Conservation (phyloP, 768 basidiomycete genomes). For the Chalciporus chontae region DNA sequence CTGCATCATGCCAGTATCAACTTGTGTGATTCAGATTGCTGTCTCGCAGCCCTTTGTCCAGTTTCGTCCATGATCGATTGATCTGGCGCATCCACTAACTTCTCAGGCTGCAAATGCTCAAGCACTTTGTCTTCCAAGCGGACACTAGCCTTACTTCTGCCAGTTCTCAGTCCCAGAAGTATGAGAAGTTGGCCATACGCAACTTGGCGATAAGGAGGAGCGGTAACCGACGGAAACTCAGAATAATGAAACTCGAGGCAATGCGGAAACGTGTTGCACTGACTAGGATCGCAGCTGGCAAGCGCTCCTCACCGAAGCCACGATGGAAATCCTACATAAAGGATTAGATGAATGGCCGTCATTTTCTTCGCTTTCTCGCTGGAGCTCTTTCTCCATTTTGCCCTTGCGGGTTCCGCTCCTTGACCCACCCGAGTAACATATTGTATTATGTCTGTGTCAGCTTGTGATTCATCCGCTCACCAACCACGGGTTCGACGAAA, state of each 20-base stretch:
- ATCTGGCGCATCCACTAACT: not conserved
- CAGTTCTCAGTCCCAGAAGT: constrained; percentile 16
- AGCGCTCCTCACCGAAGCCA: constrained; percentile 33
- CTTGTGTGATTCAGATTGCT: not conserved
- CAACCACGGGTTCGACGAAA: constrained; percentile 43
- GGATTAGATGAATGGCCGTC: constrained; percentile 9
- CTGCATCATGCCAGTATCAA: not conserved
- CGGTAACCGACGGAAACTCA: constrained; percentile 31
- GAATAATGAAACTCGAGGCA: constrained; percentile 22
- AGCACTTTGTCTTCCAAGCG: not conserved
- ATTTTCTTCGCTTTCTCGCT: constrained; percentile 15
- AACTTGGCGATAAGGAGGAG: constrained; percentile 25
- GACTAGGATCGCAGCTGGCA: constrained; percentile 20
- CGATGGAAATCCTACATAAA: constrained; percentile 34
- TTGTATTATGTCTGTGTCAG: constrained; percentile 30
- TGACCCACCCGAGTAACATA: constrained; percentile 15
- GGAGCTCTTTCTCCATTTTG: constrained; percentile 9
- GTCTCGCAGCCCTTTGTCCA: not conserved
- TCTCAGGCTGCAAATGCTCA: no score
- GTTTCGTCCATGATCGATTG: not conserved
- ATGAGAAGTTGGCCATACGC: constrained; percentile 12
- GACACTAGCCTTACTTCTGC: not conserved
- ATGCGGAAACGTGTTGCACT: constrained; percentile 4
- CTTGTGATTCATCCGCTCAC: constrained; percentile 22
- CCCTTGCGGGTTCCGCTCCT: constrained; percentile 12